Evolutionary conservation across 257 asterid species (phyloP).

Genomic region (Solanum bulbocastanum): DNA sequence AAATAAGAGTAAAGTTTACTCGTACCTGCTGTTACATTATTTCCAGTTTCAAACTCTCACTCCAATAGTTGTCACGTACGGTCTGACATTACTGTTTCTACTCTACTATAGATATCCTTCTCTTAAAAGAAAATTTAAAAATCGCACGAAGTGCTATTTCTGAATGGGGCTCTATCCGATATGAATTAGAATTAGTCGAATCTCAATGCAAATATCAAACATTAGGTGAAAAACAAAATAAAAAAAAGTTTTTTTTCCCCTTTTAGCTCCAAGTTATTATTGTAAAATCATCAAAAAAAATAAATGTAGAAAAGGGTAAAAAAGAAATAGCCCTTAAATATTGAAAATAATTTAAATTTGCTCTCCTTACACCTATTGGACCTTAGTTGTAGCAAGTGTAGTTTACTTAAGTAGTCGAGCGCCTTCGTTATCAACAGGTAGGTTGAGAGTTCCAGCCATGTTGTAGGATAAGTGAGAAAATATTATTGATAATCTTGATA

Average conservation of each 20-base stretch:
- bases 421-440: not conserved
- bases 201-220: too few relatives aligned
- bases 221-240: not conserved
- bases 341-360: not conserved
- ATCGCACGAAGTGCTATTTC: rapidly evolving
- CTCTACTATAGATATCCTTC: not conserved
- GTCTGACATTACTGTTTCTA: not conserved
- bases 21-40: not conserved
- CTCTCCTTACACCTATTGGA: not conserved
- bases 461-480: not conserved
- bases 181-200: too few relatives aligned
- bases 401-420: not conserved
- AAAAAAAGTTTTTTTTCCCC: rapidly evolving
- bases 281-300: not conserved
- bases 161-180: too few relatives aligned
- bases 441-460: not conserved
- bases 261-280: not conserved
- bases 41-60: not conserved
- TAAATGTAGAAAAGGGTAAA: not conserved
- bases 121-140: not conserved
- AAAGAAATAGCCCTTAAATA: not conserved
- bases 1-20: not conserved
- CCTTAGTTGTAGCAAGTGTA: not conserved
- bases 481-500: not conserved
- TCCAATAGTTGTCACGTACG: not conserved